A percentile compares a stretch with the other conserved stretches of the same genome.
phyloP scores from a whole-genome alignment of 352 stramenopile genomes.

The Saprolegnia diclina region DNA sequence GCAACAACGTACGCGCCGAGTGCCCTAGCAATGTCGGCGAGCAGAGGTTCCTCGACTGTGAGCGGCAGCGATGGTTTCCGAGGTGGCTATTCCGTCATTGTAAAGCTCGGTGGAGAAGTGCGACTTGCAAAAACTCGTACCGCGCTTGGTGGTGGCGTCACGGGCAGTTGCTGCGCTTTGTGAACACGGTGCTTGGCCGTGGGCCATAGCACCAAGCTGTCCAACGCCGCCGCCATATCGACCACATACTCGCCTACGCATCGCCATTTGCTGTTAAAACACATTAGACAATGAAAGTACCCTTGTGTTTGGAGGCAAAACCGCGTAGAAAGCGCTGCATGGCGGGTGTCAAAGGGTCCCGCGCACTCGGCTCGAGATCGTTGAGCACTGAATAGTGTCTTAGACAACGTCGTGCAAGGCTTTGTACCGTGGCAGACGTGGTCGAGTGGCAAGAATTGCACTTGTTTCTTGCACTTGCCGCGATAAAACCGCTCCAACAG shows the following conservation, averaged over 20 bases:
- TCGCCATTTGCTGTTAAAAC: neutral
- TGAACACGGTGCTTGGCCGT: too few species aligned
- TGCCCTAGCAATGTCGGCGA: neutral
- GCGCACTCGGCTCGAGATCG: neutral
- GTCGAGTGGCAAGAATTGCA: neutral
- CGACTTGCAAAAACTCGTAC: neutral
- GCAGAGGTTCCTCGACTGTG: neutral
- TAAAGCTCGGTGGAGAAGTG: neutral
- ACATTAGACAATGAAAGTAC: neutral
- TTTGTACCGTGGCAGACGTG: neutral
- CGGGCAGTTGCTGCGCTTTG: too few species aligned
- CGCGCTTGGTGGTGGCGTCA: neutral
- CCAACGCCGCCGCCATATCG: neutral
- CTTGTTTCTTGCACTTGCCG: neutral
- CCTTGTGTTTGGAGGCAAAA: neutral
- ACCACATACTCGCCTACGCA: constrained; percentile 6
- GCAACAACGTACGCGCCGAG: neutral
- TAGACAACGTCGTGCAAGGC: neutral
- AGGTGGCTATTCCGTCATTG: neutral
- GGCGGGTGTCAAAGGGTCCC: neutral
- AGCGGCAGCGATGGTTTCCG: neutral
- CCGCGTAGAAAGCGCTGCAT: neutral
- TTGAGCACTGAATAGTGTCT: neutral
- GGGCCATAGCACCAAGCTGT: neutral
- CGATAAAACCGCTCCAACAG: constrained; percentile 1